Base-by-base conservation (phyloP, 2,329 filamentous ascomycete species). In the Thelonectria discophora region DNA sequence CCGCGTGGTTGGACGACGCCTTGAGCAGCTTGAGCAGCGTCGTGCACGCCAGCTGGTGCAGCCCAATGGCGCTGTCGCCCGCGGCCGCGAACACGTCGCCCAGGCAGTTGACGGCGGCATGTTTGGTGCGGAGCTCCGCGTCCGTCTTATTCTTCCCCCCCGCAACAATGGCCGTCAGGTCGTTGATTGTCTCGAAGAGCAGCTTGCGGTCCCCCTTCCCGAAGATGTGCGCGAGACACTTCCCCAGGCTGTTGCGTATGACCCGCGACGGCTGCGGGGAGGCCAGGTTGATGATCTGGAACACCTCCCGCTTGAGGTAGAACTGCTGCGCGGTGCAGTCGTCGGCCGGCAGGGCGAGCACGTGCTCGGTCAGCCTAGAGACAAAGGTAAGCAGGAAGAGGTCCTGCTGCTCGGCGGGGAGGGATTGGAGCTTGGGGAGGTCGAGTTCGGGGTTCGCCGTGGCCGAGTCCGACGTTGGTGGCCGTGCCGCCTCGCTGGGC, bases 341-440 rank as follows among this genome's bases (percentile, higher is more conserved):
- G 69, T 97, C 92, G 64, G 88, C 83, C 55, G 88, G 86, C 48
- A 98, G 85, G 15, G 81, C 81, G 55, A 88, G 84, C 46, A 97
- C 91, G 83, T 97, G 91, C 69, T 90, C 90, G 65, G 88, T 90
- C 58, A 99, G 84, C 63, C 90, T 88, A 27, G 93, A 90, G 37
- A 94, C 90, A 75, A 96, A 97, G 24, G 90, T 96, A 62, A 99
- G 84, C 65, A 99, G 86, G 77, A 95, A 96, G 12, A 99, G 87
- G 73, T 97, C 94, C 79, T 99, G 95, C 77, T 99, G 95, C 80
- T 99, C 95, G 55, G 92, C 88, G 45, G 94, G 92, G 48, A 98
- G 87, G 54, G 91, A 86, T 78, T 97, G 90, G 49, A 99, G 88
- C 83, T 97, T 97, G 72, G 89, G 81, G 69, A 97, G 81, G 75